Base-by-base conservation (phyloP, 1,284 basidiomycete species). In the Trichosporon sp. region DNA sequence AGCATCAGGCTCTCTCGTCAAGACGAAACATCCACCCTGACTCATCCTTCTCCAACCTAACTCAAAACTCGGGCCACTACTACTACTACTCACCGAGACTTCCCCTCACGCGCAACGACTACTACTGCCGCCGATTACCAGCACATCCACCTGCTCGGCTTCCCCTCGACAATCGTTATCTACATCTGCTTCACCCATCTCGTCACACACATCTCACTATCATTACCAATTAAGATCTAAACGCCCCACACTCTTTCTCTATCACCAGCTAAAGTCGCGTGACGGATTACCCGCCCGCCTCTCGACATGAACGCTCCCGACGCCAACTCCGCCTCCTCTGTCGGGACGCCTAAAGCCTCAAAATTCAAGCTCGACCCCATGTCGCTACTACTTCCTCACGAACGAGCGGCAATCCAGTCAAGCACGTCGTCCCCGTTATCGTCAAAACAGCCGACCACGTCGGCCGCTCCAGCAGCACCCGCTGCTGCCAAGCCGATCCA, bases 301-400 rank as follows among this genome's bases (percentile, higher is more conserved):
- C 49, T 27, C 49, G 25, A 29, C 2, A 54, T 54, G 49, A 54
- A 33, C 56, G 32, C 31, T 8, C 21, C 56, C 31, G 56, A 32
- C 56, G 23, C 56, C 19, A 21, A 21, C 29, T 32, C 56, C 29
- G 13, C 56, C 14, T 34, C 32, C 32, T 21, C 56, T 5, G 7
- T 16, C 19, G 32, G 36, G 49, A 27, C 25, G 25, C 29, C 25
- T 33, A 65, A 60, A 32, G 8, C 62, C 0, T 25, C 40, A 36
- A 78, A 77, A 63, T 81, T 81, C 71, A 76, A 78, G 57, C 68
- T 79, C 25, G 78, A 81, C 61, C 79, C 78, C 7, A 72, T 75
- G 69, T 78, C 78, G 0, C 61, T 81, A 31, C 68, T 81, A 1
- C 70, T 81, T 3, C 79, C 78, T 0, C 79, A 80, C 63, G 79